phyloP scores from a whole-genome alignment of 345 rosid species.

The Eucalyptus caleyi region DNA sequence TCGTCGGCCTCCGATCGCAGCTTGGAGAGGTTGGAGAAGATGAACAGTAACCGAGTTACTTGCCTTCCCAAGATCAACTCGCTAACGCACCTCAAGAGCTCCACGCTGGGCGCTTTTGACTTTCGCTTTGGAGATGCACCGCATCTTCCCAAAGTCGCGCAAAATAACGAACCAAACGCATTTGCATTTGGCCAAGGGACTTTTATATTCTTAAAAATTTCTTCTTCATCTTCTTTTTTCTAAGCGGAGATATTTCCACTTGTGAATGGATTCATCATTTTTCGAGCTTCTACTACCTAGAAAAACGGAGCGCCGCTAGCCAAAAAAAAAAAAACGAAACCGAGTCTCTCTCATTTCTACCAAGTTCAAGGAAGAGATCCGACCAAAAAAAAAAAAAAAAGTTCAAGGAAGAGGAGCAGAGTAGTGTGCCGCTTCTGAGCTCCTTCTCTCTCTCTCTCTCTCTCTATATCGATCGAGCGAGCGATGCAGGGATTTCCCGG shows the following conservation, averaged over 20 bases:
- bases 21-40: too few species aligned
- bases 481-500: conserved; percentile 40
- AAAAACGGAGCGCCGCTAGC: background rate
- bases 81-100: too few species aligned
- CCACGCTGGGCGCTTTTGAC: too few species aligned
- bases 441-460: background rate
- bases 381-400: background rate
- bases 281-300: background rate
- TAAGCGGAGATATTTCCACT: background rate
- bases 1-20: too few species aligned
- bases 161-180: too few species aligned
- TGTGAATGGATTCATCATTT: background rate
- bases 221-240: too few species aligned
- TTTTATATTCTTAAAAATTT: too few species aligned
- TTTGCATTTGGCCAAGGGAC: too few species aligned
- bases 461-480: background rate
- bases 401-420: background rate
- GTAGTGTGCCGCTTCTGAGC: background rate
- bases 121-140: too few species aligned
- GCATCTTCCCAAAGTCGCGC: too few species aligned
- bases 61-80: too few species aligned
- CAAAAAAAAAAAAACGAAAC: background rate
- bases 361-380: background rate
- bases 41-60: too few species aligned
- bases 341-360: background rate